phyloP scores from a whole-genome alignment of 352 stramenopile species.

The Peronospora belbahrii region DNA sequence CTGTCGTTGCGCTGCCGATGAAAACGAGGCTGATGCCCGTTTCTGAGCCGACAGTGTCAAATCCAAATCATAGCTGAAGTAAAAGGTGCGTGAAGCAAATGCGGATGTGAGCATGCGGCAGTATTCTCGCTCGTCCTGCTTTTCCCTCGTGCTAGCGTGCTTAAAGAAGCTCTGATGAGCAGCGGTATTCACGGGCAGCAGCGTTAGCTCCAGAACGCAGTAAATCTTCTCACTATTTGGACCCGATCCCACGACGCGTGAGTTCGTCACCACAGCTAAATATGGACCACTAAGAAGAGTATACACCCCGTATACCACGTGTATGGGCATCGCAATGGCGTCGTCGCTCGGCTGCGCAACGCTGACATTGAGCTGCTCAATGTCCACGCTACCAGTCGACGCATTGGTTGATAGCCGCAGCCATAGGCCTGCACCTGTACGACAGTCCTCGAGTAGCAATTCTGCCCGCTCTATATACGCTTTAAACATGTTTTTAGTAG shows the following conservation, averaged over 20 bases:
- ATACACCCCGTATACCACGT: conserved; percentile 74
- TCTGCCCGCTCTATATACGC: conserved; percentile 60
- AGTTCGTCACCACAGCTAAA: conserved; percentile 64
- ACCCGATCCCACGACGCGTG: conserved; percentile 48
- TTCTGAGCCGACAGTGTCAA: conserved; percentile 68
- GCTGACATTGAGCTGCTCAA: conserved; percentile 14
- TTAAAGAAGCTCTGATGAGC: conserved; percentile 45
- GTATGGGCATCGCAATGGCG: conserved; percentile 50
- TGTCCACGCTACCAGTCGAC: conserved; percentile 19
- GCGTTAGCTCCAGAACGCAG: conserved; percentile 43
- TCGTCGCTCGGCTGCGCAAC: conserved; percentile 26
- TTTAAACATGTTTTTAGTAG: conserved; percentile 52
- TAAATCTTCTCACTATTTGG: conserved; percentile 54
- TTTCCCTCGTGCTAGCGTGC: conserved; percentile 33
- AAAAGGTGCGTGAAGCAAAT: conserved; percentile 47
- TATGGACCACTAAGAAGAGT: conserved; percentile 57
- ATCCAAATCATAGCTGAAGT: conserved; percentile 75
- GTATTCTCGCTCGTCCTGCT: conserved; percentile 56
- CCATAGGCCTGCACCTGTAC: conserved; percentile 52
- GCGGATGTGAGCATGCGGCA: conserved; percentile 48
- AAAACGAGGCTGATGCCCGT: conserved; percentile 25
- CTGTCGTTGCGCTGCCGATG: conserved; percentile 18
- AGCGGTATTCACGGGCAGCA: conserved; percentile 50
- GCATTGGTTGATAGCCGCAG: conserved; percentile 34
- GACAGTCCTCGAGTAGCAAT: conserved; percentile 77